phyloP scores from a whole-genome alignment of 331 rosid species.

The Quercus lobata region DNA sequence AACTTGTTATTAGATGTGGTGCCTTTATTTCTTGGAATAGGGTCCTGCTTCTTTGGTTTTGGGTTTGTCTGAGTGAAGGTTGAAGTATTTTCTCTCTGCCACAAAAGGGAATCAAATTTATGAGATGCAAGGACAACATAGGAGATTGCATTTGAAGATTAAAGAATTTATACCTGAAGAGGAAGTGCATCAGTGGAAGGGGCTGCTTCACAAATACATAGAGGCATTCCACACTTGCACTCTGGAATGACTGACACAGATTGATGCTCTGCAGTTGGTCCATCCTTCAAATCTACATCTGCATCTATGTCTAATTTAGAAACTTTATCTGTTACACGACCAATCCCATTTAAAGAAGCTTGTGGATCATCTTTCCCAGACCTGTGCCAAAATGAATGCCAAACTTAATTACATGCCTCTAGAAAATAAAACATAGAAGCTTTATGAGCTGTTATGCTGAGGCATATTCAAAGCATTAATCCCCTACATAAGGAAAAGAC shows the following conservation, averaged over 20 bases:
- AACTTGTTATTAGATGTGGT: constrained; percentile 74
- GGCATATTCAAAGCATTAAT: neutral
- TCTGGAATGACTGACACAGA: constrained; percentile 36
- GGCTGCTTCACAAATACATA: constrained; percentile 85
- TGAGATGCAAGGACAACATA: constrained; percentile 8
- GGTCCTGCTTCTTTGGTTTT: constrained; percentile 70
- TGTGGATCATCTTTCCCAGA: constrained; percentile 41
- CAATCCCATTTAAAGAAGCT: constrained; percentile 43
- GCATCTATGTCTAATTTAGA: constrained; percentile 58
- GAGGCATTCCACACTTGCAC: constrained; percentile 99
- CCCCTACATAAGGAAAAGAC: neutral
- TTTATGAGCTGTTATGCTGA: neutral
- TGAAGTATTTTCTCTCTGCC: constrained; percentile 47
- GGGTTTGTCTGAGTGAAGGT: constrained; percentile 47
- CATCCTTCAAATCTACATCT: constrained; percentile 32
- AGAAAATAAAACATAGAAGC: neutral
- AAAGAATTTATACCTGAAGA: constrained; percentile 45
- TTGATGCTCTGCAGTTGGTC: constrained; percentile 34
- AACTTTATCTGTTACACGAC: constrained; percentile 47
- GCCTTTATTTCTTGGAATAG: constrained; percentile 47
- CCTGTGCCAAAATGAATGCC: constrained; percentile 38
- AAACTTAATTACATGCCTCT: neutral
- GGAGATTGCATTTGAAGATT: neutral
- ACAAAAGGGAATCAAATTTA: constrained; percentile 6
- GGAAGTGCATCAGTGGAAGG: constrained; percentile 47